These are phyloP conservation scores for Pestalotiopsis fici DNA, from an alignment of 2,329 filamentous ascomycete species.

Conservation along the genomic window DNA sequence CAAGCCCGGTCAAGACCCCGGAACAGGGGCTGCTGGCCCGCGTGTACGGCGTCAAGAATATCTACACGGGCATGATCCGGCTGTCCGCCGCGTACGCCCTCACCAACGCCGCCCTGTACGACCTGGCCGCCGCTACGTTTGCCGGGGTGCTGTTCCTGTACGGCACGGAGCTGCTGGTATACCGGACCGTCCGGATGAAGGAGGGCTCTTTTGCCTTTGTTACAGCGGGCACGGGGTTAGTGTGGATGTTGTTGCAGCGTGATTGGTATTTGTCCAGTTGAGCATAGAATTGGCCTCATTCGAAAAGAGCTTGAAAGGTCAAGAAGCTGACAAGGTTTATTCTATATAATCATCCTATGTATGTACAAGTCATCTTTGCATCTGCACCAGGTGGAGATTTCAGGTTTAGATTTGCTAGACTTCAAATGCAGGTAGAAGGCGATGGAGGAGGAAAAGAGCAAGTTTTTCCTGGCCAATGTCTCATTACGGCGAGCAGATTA, in stretches of 20 bases:
- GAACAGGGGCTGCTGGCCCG: constrained; percentile 28
- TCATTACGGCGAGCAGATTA: background rate
- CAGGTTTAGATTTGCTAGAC: too few relatives aligned
- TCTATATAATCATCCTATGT: too few relatives aligned
- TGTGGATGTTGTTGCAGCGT: constrained; percentile 26
- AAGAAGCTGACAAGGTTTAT: too few relatives aligned
- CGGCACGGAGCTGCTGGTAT: constrained; percentile 25
- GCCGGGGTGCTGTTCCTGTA: constrained; percentile 32
- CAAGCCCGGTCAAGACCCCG: constrained; percentile 19
- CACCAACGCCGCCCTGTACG: constrained; percentile 30
- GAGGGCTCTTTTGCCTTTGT: constrained; percentile 23
- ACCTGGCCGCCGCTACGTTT: constrained; percentile 30
- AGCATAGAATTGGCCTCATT: too few relatives aligned
- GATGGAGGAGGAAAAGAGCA: background rate
- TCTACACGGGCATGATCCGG: constrained; percentile 34
- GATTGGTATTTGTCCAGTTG: constrained; percentile 18
- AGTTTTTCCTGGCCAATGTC: background rate
- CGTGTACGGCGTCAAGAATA: constrained; percentile 35
- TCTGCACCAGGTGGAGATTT: too few relatives aligned
- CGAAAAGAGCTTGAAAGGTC: too few relatives aligned
- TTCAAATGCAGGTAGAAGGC: too few relatives aligned
- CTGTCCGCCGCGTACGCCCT: constrained; percentile 35
- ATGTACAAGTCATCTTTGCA: too few relatives aligned
- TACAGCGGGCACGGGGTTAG: constrained; percentile 16
- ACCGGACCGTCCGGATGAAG: constrained; percentile 21